A percentile compares a stretch with the other conserved stretches of the same genome.
Conservation (phyloP, 768 basidiomycete species). For the Leccinum barrowsii region DNA sequence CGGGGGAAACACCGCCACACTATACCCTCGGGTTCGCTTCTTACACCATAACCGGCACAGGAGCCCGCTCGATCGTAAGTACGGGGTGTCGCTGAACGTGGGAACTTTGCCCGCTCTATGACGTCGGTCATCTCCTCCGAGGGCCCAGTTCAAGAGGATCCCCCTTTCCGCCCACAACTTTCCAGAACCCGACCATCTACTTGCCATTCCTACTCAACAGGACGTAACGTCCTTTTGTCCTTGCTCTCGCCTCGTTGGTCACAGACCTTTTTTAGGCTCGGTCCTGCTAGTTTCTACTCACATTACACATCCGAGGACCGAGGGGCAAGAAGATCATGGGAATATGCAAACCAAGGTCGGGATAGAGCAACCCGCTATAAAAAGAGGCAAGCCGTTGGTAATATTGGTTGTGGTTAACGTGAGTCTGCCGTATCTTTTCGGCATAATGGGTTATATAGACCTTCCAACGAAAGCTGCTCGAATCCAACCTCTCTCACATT, state of each 20-base stretch:
- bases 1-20: conserved; percentile 3
- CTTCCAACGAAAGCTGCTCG: neutral
- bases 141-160: too few species aligned
- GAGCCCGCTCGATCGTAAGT: neutral
- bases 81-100: neutral
- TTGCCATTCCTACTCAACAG: too few species aligned
- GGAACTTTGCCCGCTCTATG: neutral
- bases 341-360: neutral
- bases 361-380: neutral
- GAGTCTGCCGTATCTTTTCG: neutral
- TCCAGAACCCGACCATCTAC: too few species aligned
- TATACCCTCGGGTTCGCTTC: neutral
- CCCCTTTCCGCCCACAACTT: neutral
- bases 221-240: neutral
- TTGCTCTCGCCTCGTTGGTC: neutral
- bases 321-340: neutral
- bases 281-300: neutral
- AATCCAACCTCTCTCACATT: neutral
- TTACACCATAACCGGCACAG: conserved; percentile 5
- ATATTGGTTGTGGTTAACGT: neutral
- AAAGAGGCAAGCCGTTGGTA: too few species aligned
- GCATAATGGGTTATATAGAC: too few species aligned
- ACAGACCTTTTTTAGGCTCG: neutral
- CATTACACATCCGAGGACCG: neutral
- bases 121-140: neutral